Evolutionary conservation across 2,329 filamentous ascomycete genomes (phyloP).

Genomic region (Falciphora oryzae): DNA sequence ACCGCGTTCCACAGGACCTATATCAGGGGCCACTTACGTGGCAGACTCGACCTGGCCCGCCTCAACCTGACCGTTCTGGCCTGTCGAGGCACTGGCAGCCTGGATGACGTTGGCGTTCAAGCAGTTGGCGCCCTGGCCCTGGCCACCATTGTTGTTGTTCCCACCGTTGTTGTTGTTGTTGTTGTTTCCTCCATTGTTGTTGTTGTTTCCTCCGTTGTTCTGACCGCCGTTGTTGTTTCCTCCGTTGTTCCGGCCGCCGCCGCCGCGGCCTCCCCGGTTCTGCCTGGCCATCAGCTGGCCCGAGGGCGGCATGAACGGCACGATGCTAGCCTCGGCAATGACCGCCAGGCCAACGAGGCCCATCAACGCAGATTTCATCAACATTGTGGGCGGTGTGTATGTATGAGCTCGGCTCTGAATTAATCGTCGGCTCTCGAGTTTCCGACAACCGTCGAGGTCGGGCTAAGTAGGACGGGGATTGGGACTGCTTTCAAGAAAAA

Average conservation of each 20-base stretch:
- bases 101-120: slow-evolving; percentile 41
- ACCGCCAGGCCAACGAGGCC: slow-evolving; percentile 43
- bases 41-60: slow-evolving; percentile 45
- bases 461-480: background rate
- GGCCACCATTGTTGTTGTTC: slow-evolving; percentile 19
- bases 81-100: slow-evolving; percentile 42
- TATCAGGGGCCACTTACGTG: slow-evolving; percentile 35
- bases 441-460: slow-evolving; percentile 10
- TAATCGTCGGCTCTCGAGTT: slow-evolving; percentile 9
- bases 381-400: slow-evolving; percentile 36
- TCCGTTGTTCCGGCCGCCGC: slow-evolving; percentile 10
- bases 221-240: slow-evolving; percentile 18
- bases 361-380: slow-evolving; percentile 43
- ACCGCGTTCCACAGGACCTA: background rate
- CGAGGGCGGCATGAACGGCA: slow-evolving; percentile 26
- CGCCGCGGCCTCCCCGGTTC: slow-evolving; percentile 12
- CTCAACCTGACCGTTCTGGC: slow-evolving; percentile 34
- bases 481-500: slow-evolving; percentile 17
- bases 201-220: slow-evolving; percentile 19
- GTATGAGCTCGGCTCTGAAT: background rate
- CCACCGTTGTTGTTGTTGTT: slow-evolving; percentile 25
- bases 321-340: slow-evolving; percentile 36
- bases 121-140: slow-evolving; percentile 22
- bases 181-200: slow-evolving; percentile 15
- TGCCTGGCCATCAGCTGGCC: slow-evolving; percentile 2